Base-by-base conservation (phyloP, 306 rosid species). In the Trifolium dubium region DNA sequence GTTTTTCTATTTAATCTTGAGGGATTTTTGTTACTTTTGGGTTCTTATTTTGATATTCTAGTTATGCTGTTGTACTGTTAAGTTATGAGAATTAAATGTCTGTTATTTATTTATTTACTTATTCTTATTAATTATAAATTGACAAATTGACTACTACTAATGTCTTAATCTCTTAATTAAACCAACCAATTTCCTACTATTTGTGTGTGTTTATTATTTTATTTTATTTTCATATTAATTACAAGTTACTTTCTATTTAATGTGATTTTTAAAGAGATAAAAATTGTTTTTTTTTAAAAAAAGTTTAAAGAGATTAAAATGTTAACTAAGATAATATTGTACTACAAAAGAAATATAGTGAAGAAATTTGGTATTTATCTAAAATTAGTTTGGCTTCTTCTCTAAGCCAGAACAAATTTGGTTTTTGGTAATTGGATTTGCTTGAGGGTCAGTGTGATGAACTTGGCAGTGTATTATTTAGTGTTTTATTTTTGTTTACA, bases 1-100 rank as follows among this genome's bases (percentile, higher is more conserved):
- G 3, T 17, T 51, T 17, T 51, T 6, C 23, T 5, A 49, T n/a
- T 47, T 49, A 49, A 49, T 49, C 0, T n/a, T 0, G 8, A 43
- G n/a, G 14, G 14, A 37, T 37, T 37, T 37, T 49, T 5, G 1
- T 49, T 66, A 61, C 4, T 53, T 72, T 44, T 78, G 62, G 82
- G 15, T 23, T 61, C 64, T 9, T 53, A 53, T 53, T 12, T 30
- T 56, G 12, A 19, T 35, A 23, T 40, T 10, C 67, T 28, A 8
- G 68, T 41, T 65, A 66, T 10, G 19, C 7, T 37, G 40, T 2
- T 6, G 40, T 37, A 35, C 0, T 37, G 40, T 37, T 35, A 7
- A 37, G 15, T 44, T 12, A 44, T 44, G 50, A 44, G 12, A 44
- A 44, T 44, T 44, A n/a, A 44, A 44, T 44, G 5, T 2, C 12